Percentiles rank a stretch among this genome's conserved stretches.
Evolutionary conservation across 2,329 filamentous ascomycete genomes (phyloP).

Genomic region (Hypoxylon sp.): DNA sequence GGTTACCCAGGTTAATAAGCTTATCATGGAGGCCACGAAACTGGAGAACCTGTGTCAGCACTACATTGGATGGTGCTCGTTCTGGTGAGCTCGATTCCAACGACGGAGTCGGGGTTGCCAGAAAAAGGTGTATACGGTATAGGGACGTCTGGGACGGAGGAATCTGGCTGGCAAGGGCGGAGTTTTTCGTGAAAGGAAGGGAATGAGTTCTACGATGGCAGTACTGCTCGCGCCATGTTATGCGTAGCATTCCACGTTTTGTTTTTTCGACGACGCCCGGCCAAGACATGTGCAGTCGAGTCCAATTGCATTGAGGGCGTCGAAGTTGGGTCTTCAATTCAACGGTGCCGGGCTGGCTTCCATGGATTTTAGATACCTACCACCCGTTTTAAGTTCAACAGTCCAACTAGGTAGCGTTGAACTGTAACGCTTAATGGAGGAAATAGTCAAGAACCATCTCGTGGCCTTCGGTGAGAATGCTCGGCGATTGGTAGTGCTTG

Average conservation of each 20-base stretch:
- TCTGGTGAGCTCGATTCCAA: conserved; percentile 72
- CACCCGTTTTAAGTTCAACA: not conserved
- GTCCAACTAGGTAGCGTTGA: not conserved
- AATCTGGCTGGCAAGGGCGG: not conserved
- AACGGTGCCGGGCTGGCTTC: not conserved
- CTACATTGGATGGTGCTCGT: conserved; percentile 99
- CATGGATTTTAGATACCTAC: not conserved
- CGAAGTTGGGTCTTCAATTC: not conserved
- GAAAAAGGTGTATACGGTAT: not conserved
- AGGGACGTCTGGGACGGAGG: not conserved
- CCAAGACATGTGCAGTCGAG: not conserved
- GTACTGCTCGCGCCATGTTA: not conserved
- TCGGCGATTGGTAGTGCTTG: too few relatives aligned
- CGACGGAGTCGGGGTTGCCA: not conserved
- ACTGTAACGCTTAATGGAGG: not conserved
- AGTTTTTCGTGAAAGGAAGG: not conserved
- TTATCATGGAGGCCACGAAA: conserved; percentile 94
- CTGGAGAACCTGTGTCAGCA: conserved; percentile 98
- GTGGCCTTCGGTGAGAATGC: not conserved
- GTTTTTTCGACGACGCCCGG: not conserved
- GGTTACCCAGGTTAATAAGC: conserved; percentile 88
- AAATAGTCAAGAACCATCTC: not conserved
- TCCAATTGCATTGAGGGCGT: not conserved
- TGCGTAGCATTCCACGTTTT: not conserved
- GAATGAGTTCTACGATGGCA: not conserved